Percentiles rank a stretch among this genome's conserved stretches.
Evolutionary conservation across 129 eudicot species (phyloP).

Genomic region (Helianthus tuberosus): DNA sequence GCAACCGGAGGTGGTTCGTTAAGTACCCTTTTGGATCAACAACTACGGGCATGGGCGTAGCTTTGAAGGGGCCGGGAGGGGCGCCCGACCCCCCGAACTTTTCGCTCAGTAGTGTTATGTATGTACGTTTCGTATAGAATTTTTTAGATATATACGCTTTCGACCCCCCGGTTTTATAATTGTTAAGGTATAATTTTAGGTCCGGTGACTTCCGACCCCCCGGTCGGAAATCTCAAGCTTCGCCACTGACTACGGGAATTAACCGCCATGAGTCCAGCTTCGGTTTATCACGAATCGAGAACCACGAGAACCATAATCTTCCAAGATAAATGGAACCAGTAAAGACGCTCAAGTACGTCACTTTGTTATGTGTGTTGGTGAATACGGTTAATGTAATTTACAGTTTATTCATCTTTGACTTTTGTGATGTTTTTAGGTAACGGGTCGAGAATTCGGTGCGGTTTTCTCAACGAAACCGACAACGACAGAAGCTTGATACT

Average conservation of each 20-base stretch:
- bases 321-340: constrained; percentile 24
- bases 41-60: too few relatives aligned
- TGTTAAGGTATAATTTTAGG: too few relatives aligned
- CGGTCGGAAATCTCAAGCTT: too few relatives aligned
- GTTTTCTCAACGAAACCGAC: constrained; percentile 44
- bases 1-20: constrained; percentile 63
- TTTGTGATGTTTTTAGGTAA: constrained; percentile 23
- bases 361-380: neutral
- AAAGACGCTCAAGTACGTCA: constrained; percentile 46
- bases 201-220: too few relatives aligned
- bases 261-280: constrained; percentile 31
- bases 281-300: constrained; percentile 31
- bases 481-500: constrained; percentile 10
- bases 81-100: too few relatives aligned
- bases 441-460: constrained; percentile 40
- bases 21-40: constrained; percentile 63
- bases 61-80: too few relatives aligned
- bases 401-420: neutral
- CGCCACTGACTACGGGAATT: constrained; percentile 66
- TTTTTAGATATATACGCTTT: too few relatives aligned
- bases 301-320: constrained; percentile 20
- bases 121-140: too few relatives aligned
- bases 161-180: too few relatives aligned
- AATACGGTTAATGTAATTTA: neutral
- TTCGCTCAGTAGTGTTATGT: too few relatives aligned